phyloP scores from a whole-genome alignment of 1,284 basidiomycete species.

The Melampsora abietis-canadensis region DNA sequence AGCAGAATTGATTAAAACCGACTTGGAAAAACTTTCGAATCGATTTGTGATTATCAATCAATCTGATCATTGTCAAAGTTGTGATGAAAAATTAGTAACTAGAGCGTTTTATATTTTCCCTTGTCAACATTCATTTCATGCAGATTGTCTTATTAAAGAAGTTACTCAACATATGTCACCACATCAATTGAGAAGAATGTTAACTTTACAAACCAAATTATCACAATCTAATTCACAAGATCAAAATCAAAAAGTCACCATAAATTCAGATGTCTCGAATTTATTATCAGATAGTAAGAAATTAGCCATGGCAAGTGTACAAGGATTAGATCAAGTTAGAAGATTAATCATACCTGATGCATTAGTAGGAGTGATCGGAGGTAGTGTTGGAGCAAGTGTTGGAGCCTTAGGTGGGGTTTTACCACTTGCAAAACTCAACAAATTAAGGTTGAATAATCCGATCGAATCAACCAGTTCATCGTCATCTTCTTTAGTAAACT shows the following conservation, averaged over 20 bases:
- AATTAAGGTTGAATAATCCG: slow-evolving; percentile 63
- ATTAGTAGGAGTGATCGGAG: slow-evolving; percentile 58
- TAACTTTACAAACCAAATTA: slow-evolving; percentile 77
- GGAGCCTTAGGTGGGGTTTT: slow-evolving; percentile 51
- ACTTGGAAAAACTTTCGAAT: slow-evolving; percentile 77
- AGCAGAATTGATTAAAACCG: slow-evolving; percentile 87
- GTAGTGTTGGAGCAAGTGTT: slow-evolving; percentile 49
- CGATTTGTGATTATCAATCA: slow-evolving; percentile 92
- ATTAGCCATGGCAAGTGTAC: slow-evolving; percentile 71
- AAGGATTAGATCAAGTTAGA: slow-evolving; percentile 66
- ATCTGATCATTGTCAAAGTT: slow-evolving; percentile 79
- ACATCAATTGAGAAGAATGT: slow-evolving; percentile 72
- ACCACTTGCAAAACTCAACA: slow-evolving; percentile 63
- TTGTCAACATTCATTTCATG: slow-evolving; percentile 76
- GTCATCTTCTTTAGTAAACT: slow-evolving; percentile 47
- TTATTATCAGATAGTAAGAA: slow-evolving; percentile 65
- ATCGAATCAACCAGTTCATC: slow-evolving; percentile 50
- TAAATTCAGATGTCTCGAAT: slow-evolving; percentile 53
- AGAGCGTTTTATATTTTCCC: slow-evolving; percentile 98
- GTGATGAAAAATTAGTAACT: slow-evolving; percentile 70
- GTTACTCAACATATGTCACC: slow-evolving; percentile 84
- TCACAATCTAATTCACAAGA: slow-evolving; percentile 19
- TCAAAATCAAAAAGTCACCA: slow-evolving; percentile 6
- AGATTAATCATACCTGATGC: slow-evolving; percentile 90
- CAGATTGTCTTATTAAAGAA: slow-evolving; percentile 58